Evolutionary conservation across 257 asterid species (phyloP), one percentile per base, ranked within the genome.

Genomic region (Ilex asprella): DNA sequence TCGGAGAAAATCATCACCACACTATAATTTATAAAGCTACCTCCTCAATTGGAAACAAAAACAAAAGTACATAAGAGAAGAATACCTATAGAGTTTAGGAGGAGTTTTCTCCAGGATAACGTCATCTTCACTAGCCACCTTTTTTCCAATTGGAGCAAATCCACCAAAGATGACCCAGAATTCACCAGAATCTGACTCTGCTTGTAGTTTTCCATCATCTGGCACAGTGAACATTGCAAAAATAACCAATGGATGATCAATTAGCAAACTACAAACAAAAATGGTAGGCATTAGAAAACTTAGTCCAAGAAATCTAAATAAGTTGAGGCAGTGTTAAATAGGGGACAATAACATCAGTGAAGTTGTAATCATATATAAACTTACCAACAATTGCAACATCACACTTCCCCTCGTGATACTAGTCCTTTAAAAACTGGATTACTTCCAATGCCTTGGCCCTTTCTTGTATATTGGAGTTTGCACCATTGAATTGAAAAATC

Each of bases 121-220:
- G 73, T 93, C 99, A 78, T 93, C 96, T 73, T 89, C 97, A 44
- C 80, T 76, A 59, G 79, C 77, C 75, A 93, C 84, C 83, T 87
- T 93, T 75, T 87, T 93, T 55, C 94, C 86, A 58, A 93, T 92
- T 63, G 99, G 97, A 67, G 99, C 99, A 79, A 86, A 92, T 67
- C 99, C 99, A 62, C 99, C 99, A 79, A 92, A 89, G 60, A 92
- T 95, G 61, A 89, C 91, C 99, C 99, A 92, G 60, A 92, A 92
- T 62, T 84, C 96, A 79, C 99, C 99, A 78, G 98, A 89, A 85
- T 81, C 96, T 14, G 94, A 76, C 79, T 92, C 99, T 1, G 97
- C 92, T 79, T 85, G 93, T 75, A 92, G 73, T 58, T 93, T 93
- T 55, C 99, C 99, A 77, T 93, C 99, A 84, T 93, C 99, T 93